Conservation (phyloP, 2,329 filamentous ascomycete genomes). For the Colletotrichum caudatum region DNA sequence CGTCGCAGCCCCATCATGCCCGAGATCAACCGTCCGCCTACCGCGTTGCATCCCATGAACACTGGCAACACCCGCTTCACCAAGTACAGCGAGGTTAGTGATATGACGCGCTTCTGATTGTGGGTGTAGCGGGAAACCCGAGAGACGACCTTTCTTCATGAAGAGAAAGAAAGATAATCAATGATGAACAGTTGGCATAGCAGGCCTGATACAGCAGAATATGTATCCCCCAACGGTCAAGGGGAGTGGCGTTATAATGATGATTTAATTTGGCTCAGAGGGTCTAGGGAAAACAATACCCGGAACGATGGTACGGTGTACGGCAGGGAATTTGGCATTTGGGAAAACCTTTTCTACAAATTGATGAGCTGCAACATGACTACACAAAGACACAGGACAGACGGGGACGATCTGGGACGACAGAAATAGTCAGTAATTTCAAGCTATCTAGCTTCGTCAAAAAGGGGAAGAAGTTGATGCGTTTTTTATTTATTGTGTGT, state of each 20-base stretch:
- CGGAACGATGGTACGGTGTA: constrained; percentile 24
- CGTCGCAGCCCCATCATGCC: constrained; percentile 68
- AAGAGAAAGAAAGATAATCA: background rate
- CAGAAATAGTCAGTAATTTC: constrained; percentile 33
- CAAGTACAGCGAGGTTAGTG: constrained; percentile 62
- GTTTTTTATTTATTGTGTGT: too few species aligned
- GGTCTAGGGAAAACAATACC: constrained; percentile 35
- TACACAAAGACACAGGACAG: constrained; percentile 16
- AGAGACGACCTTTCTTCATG: background rate
- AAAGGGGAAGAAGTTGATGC: too few species aligned
- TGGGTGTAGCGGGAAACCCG: background rate
- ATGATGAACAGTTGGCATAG: background rate
- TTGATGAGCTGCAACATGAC: constrained; percentile 8
- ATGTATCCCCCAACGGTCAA: background rate
- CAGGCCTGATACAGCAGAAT: constrained; percentile 9
- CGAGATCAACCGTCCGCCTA: constrained; percentile 66
- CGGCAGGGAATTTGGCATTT: constrained; percentile 23
- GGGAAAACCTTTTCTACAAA: constrained; percentile 9
- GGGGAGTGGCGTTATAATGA: constrained; percentile 22
- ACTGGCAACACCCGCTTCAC: constrained; percentile 50
- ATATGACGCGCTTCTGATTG: constrained; percentile 61
- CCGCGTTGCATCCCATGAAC: constrained; percentile 68
- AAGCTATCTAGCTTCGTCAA: background rate
- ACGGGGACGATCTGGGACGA: constrained; percentile 21
- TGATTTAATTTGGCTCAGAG: constrained; percentile 19